phyloP scores from a whole-genome alignment of 1,284 basidiomycete species.

The Ustilago curta region DNA sequence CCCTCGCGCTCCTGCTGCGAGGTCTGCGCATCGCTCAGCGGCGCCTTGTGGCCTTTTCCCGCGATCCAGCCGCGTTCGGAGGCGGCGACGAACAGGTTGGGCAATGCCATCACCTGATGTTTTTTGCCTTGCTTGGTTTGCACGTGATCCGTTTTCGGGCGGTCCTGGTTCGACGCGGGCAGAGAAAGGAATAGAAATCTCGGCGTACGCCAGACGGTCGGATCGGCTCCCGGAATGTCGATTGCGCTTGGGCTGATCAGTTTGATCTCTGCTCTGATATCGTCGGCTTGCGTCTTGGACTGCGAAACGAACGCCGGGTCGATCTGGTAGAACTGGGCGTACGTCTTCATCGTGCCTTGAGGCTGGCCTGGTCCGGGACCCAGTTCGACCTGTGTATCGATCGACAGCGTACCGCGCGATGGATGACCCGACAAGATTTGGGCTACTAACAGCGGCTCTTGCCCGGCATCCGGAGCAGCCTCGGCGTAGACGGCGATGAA shows the following conservation, averaged over 20 bases:
- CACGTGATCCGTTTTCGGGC: conserved; percentile 19
- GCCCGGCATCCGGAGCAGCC: conserved; percentile 3
- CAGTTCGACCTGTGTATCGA: conserved; percentile 77
- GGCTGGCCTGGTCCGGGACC: conserved; percentile 75
- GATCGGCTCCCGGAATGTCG: conserved; percentile 55
- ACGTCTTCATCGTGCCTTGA: conserved; percentile 45
- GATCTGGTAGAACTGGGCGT: conserved; percentile 49
- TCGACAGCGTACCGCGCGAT: conserved; percentile 78
- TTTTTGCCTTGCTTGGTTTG: conserved; percentile 18
- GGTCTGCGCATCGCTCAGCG: conserved; percentile 2
- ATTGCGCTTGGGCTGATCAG: conserved; percentile 39
- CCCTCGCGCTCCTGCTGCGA: conserved; percentile 7
- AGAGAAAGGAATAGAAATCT: conserved; percentile 53
- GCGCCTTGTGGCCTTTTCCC: conserved; percentile 31
- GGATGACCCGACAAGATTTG: conserved; percentile 82
- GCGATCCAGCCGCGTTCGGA: conserved; percentile 56
- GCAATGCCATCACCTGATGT: conserved; percentile 53
- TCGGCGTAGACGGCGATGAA: conserved; percentile 72
- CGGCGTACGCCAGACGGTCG: conserved; percentile 49
- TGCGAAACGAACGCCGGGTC: conserved; percentile 19
- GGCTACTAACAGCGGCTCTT: conserved; percentile 26
- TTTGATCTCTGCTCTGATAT: conserved; percentile 28
- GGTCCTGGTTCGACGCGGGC: conserved; percentile 31
- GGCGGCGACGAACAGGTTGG: conserved; percentile 55
- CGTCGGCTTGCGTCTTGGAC: conserved; percentile 5